Percentiles rank a stretch among this genome's conserved stretches.
Evolutionary conservation across 1,284 basidiomycete genomes (phyloP).

Genomic region (Boletus austroedulis): DNA sequence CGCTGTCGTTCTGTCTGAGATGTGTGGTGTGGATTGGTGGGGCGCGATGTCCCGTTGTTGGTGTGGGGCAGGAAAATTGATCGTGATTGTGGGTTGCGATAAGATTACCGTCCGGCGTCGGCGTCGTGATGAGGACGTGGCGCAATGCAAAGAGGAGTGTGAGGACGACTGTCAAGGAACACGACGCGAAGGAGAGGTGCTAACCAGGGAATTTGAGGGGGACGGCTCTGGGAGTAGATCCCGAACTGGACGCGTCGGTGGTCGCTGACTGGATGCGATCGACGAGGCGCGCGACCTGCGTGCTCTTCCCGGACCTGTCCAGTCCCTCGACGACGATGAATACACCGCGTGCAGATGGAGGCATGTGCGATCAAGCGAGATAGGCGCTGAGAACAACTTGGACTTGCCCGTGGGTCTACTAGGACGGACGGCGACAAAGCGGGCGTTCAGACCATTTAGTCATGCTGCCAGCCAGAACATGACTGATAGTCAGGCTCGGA

Average conservation of each 20-base stretch:
- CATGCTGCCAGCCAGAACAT: too few species aligned
- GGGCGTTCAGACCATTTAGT: too few species aligned
- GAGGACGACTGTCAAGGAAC: background rate
- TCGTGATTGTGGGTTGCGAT: background rate
- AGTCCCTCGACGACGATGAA: conserved; percentile 94
- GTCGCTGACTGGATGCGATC: conserved; percentile 16
- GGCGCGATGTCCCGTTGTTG: background rate
- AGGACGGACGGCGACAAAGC: too few species aligned
- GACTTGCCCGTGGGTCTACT: too few species aligned
- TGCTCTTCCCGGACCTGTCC: conserved; percentile 91
- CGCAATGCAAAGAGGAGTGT: background rate
- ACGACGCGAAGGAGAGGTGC: background rate
- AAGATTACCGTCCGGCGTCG: background rate
- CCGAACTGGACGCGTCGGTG: conserved; percentile 43
- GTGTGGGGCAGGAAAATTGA: background rate
- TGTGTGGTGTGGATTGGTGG: background rate
- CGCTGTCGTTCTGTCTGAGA: conserved; percentile 82
- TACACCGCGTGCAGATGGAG: conserved; percentile 51
- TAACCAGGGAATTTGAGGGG: conserved; percentile 86
- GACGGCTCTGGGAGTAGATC: conserved; percentile 35
- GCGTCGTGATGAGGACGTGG: background rate
- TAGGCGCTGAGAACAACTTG: too few species aligned
- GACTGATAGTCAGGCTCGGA: too few species aligned
- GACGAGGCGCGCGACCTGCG: conserved; percentile 69
- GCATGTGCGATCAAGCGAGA: conserved; percentile 15